A percentile compares a stretch with the other conserved stretches of the same genome.
These are phyloP conservation scores for Cadophora gregata DNA, from an alignment of 2,329 filamentous ascomycete genomes.

Conservation along the genomic window DNA sequence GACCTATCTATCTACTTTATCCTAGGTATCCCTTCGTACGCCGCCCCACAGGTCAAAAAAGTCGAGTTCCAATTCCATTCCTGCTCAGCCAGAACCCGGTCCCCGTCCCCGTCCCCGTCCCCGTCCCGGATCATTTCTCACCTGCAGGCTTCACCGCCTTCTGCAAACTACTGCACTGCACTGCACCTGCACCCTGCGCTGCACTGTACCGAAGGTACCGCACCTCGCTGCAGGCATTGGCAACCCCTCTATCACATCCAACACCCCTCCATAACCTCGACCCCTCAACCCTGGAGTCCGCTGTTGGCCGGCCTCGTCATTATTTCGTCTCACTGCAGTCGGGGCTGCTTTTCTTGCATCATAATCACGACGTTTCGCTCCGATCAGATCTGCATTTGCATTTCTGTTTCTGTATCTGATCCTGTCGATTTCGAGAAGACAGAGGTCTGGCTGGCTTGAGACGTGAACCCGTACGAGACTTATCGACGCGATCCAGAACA, in stretches of 20 bases:
- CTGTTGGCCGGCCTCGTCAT: not conserved
- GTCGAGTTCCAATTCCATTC: no score
- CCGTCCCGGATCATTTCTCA: no score
- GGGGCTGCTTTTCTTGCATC: not conserved
- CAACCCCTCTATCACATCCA: conserved; percentile 11
- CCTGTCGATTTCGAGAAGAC: not conserved
- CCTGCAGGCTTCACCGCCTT: conserved; percentile 15
- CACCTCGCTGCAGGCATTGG: not conserved
- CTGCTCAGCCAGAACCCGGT: not conserved
- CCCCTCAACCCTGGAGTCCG: not conserved
- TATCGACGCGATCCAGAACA: not conserved
- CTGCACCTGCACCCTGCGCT: not conserved
- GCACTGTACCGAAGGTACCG: not conserved
- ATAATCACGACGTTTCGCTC: not conserved
- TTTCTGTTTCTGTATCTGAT: not conserved
- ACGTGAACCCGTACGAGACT: not conserved
- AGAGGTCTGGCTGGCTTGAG: not conserved
- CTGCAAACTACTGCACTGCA: not conserved
- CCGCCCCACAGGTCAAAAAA: conserved; percentile 7
- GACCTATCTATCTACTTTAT: no score
- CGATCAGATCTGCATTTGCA: not conserved
- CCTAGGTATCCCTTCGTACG: not conserved
- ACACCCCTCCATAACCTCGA: not conserved
- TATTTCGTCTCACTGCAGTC: not conserved
- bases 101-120: no score